Conservation (phyloP, 2,329 filamentous ascomycete species). For the Colletotrichum lini region DNA sequence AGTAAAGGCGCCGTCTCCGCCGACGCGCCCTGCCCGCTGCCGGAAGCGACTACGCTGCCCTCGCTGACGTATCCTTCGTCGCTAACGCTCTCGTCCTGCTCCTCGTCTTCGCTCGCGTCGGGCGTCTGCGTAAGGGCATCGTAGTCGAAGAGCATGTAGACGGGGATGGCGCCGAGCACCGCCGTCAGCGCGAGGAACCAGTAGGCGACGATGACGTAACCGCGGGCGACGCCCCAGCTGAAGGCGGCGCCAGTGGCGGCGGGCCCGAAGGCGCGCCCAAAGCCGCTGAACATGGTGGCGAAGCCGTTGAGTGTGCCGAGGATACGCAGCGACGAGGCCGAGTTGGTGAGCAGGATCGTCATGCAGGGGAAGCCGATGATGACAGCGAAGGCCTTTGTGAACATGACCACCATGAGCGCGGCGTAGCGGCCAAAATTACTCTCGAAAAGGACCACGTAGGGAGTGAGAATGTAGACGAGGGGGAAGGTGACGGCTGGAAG, state of each 20-base stretch:
- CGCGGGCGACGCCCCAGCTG: conserved; percentile 80
- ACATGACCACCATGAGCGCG: conserved; percentile 77
- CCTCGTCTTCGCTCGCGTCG: conserved; percentile 53
- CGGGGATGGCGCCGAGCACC: conserved; percentile 76
- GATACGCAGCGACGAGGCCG: conserved; percentile 85
- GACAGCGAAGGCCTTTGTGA: conserved; percentile 80
- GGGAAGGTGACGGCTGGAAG: conserved; percentile 74
- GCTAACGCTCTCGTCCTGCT: conserved; percentile 48
- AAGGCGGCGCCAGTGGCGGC: conserved; percentile 81
- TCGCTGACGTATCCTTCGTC: conserved; percentile 45
- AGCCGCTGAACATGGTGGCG: conserved; percentile 84
- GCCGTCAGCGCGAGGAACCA: conserved; percentile 80
- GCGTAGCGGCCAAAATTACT: conserved; percentile 65
- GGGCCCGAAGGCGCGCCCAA: conserved; percentile 86
- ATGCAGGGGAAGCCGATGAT: conserved; percentile 92
- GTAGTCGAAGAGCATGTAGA: conserved; percentile 81
- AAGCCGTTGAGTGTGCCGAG: conserved; percentile 94
- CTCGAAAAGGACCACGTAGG: conserved; percentile 80
- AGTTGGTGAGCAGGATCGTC: conserved; percentile 91
- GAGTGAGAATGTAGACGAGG: conserved; percentile 83
- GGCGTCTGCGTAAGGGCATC: conserved; percentile 70
- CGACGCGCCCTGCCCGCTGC: background rate
- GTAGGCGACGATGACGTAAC: conserved; percentile 85
- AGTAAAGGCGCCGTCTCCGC: conserved; percentile 32
- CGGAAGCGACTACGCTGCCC: conserved; percentile 11